phyloP scores from a whole-genome alignment of 2,329 filamentous ascomycete species.

The Fusarium virguliforme region DNA sequence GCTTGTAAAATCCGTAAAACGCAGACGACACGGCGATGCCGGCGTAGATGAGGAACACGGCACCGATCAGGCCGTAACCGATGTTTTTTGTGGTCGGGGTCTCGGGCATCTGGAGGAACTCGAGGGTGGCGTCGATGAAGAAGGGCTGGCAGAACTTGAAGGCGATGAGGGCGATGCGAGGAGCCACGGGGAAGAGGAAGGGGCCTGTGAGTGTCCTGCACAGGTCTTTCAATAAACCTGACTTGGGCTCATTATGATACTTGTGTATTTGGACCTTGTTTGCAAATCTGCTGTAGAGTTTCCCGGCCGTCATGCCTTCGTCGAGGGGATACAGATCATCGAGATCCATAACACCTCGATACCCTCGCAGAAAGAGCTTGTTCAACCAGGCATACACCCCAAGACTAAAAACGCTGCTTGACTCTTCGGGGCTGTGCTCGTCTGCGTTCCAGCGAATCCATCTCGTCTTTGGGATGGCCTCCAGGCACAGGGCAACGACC shows the following conservation, averaged over 20 bases:
- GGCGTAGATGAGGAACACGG: constrained; percentile 58
- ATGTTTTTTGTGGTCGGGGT: constrained; percentile 39
- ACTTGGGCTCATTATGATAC: constrained; percentile 42
- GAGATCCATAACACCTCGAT: constrained; percentile 53
- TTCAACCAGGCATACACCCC: constrained; percentile 57
- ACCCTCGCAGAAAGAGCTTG: constrained; percentile 57
- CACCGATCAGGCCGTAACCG: constrained; percentile 63
- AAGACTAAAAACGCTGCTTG: constrained; percentile 54
- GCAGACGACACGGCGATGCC: constrained; percentile 60
- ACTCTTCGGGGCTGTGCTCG: constrained; percentile 60
- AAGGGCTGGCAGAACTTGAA: constrained; percentile 63
- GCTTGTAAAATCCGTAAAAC: constrained; percentile 59
- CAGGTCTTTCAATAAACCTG: constrained; percentile 54
- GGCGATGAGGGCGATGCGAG: constrained; percentile 58
- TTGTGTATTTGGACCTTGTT: constrained; percentile 47
- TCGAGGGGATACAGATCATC: constrained; percentile 58
- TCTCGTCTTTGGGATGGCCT: constrained; percentile 58
- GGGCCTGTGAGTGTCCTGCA: constrained; percentile 53
- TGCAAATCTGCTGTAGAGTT: constrained; percentile 40
- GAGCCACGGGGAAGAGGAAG: constrained; percentile 56
- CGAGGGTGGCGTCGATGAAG: constrained; percentile 59
- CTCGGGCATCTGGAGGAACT: constrained; percentile 53
- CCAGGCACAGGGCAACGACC: constrained; percentile 55
- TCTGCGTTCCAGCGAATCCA: constrained; percentile 58
- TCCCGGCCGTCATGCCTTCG: constrained; percentile 45